Percentiles rank a stretch among this genome's conserved stretches.
These are phyloP conservation scores for Camillea tinctor DNA, from an alignment of 2,329 filamentous ascomycete species.

Conservation along the genomic window DNA sequence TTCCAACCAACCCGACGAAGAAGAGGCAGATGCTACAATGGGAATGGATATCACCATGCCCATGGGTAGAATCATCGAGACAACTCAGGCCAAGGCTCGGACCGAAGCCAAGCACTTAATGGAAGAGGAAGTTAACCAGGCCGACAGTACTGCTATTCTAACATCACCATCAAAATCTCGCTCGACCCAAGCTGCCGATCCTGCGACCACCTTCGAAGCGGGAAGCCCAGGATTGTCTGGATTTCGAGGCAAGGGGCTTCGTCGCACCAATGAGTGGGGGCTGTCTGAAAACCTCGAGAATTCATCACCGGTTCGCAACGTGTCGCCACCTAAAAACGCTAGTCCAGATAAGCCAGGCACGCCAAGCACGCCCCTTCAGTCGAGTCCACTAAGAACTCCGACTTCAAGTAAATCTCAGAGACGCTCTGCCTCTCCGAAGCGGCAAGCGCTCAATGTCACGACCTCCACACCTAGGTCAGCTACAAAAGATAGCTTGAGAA, in stretches of 20 bases:
- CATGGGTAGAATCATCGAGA: constrained; percentile 60
- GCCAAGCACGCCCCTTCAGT: constrained; percentile 42
- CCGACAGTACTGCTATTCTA: constrained; percentile 44
- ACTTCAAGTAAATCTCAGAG: constrained; percentile 44
- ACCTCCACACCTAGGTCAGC: constrained; percentile 24
- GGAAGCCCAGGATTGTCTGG: constrained; percentile 56
- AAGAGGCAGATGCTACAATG: constrained; percentile 43
- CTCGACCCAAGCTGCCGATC: constrained; percentile 29
- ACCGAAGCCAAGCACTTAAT: constrained; percentile 54
- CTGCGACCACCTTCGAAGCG: constrained; percentile 44
- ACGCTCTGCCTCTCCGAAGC: constrained; percentile 48
- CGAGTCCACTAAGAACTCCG: constrained; percentile 50
- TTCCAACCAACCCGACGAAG: constrained; percentile 34
- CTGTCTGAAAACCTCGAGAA: constrained; percentile 41
- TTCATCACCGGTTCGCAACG: constrained; percentile 28
- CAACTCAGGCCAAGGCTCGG: constrained; percentile 39
- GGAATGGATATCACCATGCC: constrained; percentile 69
- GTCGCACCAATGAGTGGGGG: constrained; percentile 46
- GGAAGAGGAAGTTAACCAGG: constrained; percentile 55
- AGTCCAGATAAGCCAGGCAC: constrained; percentile 38
- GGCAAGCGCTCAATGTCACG: constrained; percentile 28
- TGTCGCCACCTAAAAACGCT: constrained; percentile 17
- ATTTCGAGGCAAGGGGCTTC: constrained; percentile 49
- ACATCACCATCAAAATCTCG: constrained; percentile 38
- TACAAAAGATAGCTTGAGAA: constrained; percentile 30